phyloP scores from a whole-genome alignment of 352 stramenopile species.

The Peronospora destructor region DNA sequence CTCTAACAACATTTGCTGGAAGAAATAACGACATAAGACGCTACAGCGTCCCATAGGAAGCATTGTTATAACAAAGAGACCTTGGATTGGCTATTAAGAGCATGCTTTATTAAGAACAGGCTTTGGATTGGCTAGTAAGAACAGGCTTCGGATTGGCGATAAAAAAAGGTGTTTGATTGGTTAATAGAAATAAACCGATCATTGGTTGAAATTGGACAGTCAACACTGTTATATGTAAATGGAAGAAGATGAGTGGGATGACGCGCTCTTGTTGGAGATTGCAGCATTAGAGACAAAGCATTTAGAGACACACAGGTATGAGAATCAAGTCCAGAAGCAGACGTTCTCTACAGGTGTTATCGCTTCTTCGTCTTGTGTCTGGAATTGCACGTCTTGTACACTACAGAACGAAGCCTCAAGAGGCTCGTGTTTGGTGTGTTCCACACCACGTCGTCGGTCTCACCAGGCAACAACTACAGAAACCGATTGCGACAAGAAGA shows the following conservation, averaged over 20 bases:
- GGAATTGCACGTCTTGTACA: slow-evolving; percentile 58
- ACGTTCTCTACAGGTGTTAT: neutral
- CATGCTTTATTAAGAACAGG: no score
- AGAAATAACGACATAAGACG: slow-evolving; percentile 81
- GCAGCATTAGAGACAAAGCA: slow-evolving; percentile 51
- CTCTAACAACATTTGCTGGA: slow-evolving; percentile 68
- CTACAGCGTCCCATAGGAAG: slow-evolving; percentile 16
- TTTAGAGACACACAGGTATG: slow-evolving; percentile 13
- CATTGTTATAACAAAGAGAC: no score
- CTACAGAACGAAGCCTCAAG: slow-evolving; percentile 40
- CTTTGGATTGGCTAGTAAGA: no score
- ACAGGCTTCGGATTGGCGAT: neutral
- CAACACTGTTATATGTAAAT: slow-evolving; percentile 1
- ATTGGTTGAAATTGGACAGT: slow-evolving; percentile 13
- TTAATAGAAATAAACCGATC: neutral
- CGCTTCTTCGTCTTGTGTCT: slow-evolving; percentile 7
- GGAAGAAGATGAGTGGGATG: slow-evolving; percentile 78
- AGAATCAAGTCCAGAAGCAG: slow-evolving; percentile 8
- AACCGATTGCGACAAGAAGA: neutral
- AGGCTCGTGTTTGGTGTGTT: slow-evolving; percentile 42
- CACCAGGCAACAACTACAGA: neutral
- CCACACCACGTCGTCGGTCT: slow-evolving; percentile 36
- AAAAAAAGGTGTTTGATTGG: no score
- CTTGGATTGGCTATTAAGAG: no score
- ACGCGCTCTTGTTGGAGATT: slow-evolving; percentile 66